These are phyloP conservation scores for Aspergillus japonicus DNA, from an alignment of 2,329 filamentous ascomycete genomes.

Conservation along the genomic window DNA sequence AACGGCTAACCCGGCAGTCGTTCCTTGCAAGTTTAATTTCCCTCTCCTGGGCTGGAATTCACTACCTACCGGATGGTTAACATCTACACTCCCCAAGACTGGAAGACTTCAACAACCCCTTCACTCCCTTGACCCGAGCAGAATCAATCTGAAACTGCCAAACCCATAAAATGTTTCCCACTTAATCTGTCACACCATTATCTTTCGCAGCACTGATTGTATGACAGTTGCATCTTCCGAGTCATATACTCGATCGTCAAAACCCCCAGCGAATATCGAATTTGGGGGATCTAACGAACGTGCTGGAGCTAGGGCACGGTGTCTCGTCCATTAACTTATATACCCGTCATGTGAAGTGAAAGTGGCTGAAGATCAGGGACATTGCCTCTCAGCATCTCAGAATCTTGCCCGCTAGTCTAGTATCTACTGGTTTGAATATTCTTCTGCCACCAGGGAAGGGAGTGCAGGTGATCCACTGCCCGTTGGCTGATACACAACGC, in stretches of 20 bases:
- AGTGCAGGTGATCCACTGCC: conserved; percentile 40
- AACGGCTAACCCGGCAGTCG: not conserved
- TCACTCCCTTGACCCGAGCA: too few species aligned
- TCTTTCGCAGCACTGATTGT: conserved; percentile 2
- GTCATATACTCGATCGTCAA: not conserved
- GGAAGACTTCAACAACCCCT: too few species aligned
- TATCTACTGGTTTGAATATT: conserved; percentile 1
- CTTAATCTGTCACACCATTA: not conserved
- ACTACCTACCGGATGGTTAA: not conserved
- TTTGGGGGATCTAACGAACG: not conserved
- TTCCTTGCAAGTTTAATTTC: not conserved
- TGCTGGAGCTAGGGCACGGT: not conserved
- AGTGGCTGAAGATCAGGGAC: not conserved
- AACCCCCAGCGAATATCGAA: not conserved
- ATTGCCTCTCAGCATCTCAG: not conserved
- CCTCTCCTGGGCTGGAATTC: not conserved
- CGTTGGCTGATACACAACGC: conserved; percentile 69
- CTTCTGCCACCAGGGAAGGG: conserved; percentile 40
- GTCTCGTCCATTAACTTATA: not conserved
- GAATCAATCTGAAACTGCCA: too few species aligned
- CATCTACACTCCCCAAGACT: too few species aligned
- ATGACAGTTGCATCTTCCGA: conserved; percentile 7
- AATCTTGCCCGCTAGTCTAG: not conserved
- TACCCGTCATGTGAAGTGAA: not conserved
- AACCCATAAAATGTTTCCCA: too few species aligned